These are phyloP conservation scores for Wickerhamomyces chambardii DNA, from an alignment of 805 yeast species.

Conservation along the genomic window DNA sequence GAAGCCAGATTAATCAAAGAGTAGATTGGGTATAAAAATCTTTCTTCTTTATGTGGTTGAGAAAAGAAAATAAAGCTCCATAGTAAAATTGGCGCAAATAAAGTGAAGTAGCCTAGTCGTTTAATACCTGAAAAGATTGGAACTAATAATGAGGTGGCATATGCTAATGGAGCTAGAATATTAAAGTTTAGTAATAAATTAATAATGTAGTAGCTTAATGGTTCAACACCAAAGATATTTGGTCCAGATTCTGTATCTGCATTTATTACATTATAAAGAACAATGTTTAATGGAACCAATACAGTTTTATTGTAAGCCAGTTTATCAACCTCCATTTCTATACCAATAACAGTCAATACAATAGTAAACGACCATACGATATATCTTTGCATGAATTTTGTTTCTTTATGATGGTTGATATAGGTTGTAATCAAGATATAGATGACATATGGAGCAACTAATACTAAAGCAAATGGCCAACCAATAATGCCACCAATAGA, in stretches of 20 bases:
- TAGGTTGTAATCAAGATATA: constrained; percentile 9
- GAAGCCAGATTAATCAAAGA: constrained; percentile 59
- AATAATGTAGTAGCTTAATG: constrained; percentile 57
- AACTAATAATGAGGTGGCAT: constrained; percentile 25
- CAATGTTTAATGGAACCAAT: constrained; percentile 76
- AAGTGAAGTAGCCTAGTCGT: constrained; percentile 15
- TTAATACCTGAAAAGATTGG: constrained; percentile 17
- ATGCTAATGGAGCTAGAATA: constrained; percentile 33
- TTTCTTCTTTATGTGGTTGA: constrained; percentile 92
- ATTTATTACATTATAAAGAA: constrained; percentile 68
- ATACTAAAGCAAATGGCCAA: constrained; percentile 79
- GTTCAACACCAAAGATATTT: constrained; percentile 83
- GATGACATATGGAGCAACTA: constrained; percentile 52
- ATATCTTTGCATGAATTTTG: constrained; percentile 12
- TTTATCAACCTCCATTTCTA: constrained; percentile 42
- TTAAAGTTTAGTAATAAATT: constrained; percentile 75
- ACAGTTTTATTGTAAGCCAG: constrained; percentile 48
- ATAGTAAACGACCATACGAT: constrained; percentile 16
- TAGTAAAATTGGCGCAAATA: constrained; percentile 41
- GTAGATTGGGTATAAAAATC: constrained; percentile 83
- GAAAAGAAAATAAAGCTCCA: constrained; percentile 62
- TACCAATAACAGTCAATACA: constrained; percentile 13
- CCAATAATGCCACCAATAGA: constrained; percentile 73
- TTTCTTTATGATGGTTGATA: constrained; percentile 7
- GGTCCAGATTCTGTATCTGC: constrained; percentile 72